Evolutionary conservation across 2,329 filamentous ascomycete genomes (phyloP), one percentile per base, ranked within the genome.

Genomic region (Exophiala oligosperma): DNA sequence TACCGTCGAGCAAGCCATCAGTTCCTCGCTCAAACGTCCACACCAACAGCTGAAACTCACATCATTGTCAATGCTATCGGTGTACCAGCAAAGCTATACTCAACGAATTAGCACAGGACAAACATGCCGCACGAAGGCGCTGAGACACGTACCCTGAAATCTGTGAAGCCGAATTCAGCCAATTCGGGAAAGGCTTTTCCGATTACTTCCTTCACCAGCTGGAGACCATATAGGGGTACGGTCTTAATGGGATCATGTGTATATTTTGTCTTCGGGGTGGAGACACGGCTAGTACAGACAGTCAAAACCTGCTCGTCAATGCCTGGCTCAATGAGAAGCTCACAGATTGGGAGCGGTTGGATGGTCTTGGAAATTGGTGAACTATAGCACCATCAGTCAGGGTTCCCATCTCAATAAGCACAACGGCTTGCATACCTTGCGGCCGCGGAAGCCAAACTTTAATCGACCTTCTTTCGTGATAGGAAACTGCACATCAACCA

Each of bases 391-490:
- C 21, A 47, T 14, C 17, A 43, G 21, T 24, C 37, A 51, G 41
- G 11, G 11, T 11, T 9, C 7, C 32, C 32, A 35, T 11, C 6
- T 35, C 32, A 35, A 35, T 2, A 35, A 35, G 7, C 8, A 35
- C 32, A 11, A 35, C 21, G 17, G 6, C 17, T 52, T 17, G 21
- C 21, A 12, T 56, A 56, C 54, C 47, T 66, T 56, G 35, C 50
- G 52, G 24, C 62, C 64, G 57, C 65, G 66, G 58, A 67, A 69
- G 29, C 66, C 66, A 50, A 68, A 68, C 53, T 69, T 69, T 9
- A 69, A 41, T 41, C 66, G 52, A 2, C 67, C 67, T 54, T 67
- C 55, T 49, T 57, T 62, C 9, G 65, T 63, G 24, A 67, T 65
- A 21, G 67, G 65, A 35, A 35, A 35, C 32, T 35, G 7, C 9